A percentile compares a stretch with the other conserved stretches of the same genome.
These are phyloP conservation scores for Dendrobium nobile DNA, from an alignment of 106 monocot genomes.

Conservation along the genomic window DNA sequence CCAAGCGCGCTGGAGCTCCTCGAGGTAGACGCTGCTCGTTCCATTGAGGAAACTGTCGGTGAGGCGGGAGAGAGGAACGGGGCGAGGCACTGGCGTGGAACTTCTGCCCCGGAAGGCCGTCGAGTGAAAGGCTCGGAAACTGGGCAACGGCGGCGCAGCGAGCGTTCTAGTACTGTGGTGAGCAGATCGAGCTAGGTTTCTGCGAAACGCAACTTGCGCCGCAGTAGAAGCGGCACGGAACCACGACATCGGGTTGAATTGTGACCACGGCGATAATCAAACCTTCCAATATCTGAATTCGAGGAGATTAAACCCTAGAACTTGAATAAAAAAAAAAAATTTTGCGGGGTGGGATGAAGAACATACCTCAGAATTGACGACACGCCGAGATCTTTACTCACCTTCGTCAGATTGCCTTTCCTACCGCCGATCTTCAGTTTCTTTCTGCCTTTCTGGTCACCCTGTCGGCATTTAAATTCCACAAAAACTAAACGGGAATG, in stretches of 20 bases:
- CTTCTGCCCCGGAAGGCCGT: slow-evolving; percentile 13
- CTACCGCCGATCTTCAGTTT: background rate
- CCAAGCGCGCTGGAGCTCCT: slow-evolving; percentile 91
- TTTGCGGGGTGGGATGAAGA: too few species aligned
- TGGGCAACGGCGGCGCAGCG: background rate
- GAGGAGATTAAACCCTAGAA: background rate
- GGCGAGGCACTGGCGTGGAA: slow-evolving; percentile 49
- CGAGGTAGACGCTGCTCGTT: slow-evolving; percentile 87
- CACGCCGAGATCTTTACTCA: too few species aligned
- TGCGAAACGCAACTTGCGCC: slow-evolving; percentile 26
- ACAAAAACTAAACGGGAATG: too few species aligned
- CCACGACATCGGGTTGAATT: slow-evolving; percentile 42
- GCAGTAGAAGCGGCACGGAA: slow-evolving; percentile 35
- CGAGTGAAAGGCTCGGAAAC: slow-evolving; percentile 39
- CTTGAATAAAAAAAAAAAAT: background rate
- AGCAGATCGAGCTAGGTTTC: slow-evolving; percentile 28
- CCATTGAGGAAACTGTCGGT: slow-evolving; percentile 89
- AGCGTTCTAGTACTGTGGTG: slow-evolving; percentile 15
- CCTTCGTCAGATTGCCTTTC: background rate
- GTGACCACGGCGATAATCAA: background rate
- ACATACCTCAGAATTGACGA: too few species aligned
- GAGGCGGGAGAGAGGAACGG: slow-evolving; percentile 73
- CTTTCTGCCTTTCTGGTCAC: background rate
- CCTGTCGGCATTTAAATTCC: too few species aligned
- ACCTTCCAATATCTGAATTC: background rate